Percentiles rank a stretch among this genome's conserved stretches.
phyloP scores from a whole-genome alignment of 2,329 filamentous ascomycete genomes.

The Sclerotinia minor region DNA sequence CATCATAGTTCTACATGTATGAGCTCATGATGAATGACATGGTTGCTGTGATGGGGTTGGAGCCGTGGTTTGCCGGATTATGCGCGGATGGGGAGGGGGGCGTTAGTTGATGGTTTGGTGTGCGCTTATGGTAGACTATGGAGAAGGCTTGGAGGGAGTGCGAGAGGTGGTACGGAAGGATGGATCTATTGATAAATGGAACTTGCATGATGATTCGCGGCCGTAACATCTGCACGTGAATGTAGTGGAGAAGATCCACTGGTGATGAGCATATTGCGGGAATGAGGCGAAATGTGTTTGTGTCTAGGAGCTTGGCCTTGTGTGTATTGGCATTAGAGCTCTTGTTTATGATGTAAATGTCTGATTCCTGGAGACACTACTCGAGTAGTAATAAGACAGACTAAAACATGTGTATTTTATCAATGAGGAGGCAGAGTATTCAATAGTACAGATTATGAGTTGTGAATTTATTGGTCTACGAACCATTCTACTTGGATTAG shows the following conservation, averaged over 20 bases:
- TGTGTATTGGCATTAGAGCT: neutral
- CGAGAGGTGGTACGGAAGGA: neutral
- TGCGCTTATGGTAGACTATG: too few relatives aligned
- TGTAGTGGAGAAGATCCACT: neutral
- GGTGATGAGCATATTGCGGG: neutral
- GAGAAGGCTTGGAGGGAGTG: too few relatives aligned
- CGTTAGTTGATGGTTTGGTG: neutral
- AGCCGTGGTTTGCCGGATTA: neutral
- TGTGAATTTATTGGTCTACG: too few relatives aligned
- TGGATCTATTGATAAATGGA: neutral
- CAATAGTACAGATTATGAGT: too few relatives aligned
- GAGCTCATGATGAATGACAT: neutral
- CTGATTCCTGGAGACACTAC: neutral
- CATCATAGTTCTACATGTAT: neutral
- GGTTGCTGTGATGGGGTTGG: neutral
- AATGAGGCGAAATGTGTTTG: neutral
- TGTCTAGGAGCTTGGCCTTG: neutral
- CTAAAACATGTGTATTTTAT: too few relatives aligned
- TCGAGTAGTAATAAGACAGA: neutral
- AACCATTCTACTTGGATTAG: too few relatives aligned
- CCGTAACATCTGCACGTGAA: neutral
- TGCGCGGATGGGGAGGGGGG: rapidly evolving
- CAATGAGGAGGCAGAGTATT: too few relatives aligned
- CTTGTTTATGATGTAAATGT: neutral
- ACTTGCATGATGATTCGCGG: conserved; percentile 3